Evolutionary conservation across 1,284 basidiomycete genomes (phyloP), one percentile per base, ranked within the genome.

Genomic region (Ustilago cynodontis): DNA sequence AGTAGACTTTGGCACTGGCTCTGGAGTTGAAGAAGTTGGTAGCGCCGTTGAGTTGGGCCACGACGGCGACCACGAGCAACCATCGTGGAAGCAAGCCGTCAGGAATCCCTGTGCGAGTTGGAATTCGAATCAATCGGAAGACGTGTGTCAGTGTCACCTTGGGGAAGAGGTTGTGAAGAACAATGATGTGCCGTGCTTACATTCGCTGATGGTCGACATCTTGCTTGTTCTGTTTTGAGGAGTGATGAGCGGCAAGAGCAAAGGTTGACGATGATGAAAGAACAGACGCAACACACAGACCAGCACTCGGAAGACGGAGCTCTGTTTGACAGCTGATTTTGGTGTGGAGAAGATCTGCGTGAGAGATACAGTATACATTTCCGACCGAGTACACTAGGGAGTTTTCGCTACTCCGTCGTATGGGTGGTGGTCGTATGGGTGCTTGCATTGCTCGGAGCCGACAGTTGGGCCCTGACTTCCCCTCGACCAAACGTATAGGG

Each of bases 1-100:
- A 71, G 62, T 85, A 85, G 50, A 85, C 84, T 47, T 83, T 82
- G 14, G 74, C 59, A 60, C 78, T 79, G 28, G 80, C 78, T 22
- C 52, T 56, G 43, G 74, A 69, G 28, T 82, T 75, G 57, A 82
- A 20, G 51, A 77, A 70, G 70, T 82, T 85, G 61, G 77, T 80
- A 1, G 75, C 59, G 16, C 81, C 77, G 61, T 85, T 85, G 66
- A 85, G 58, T 16, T 69, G 41, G 9, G 84, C 84, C 20, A 81
- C 57, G 11, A 63, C 55, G 8, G 77, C 64, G 10, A 84, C 79
- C 18, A 85, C 26, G 22, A 83, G 74, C 29, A 85, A 66, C 84
- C 84, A 85, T 62, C 83, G 77, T 31, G 80, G 70, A 14, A 85
- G 77, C 50, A 79, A 20, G 11, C 70, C 76, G 8, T 65, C 66